phyloP scores from a whole-genome alignment of 23 red algal genomes.

The Agarophyton chilense region DNA sequence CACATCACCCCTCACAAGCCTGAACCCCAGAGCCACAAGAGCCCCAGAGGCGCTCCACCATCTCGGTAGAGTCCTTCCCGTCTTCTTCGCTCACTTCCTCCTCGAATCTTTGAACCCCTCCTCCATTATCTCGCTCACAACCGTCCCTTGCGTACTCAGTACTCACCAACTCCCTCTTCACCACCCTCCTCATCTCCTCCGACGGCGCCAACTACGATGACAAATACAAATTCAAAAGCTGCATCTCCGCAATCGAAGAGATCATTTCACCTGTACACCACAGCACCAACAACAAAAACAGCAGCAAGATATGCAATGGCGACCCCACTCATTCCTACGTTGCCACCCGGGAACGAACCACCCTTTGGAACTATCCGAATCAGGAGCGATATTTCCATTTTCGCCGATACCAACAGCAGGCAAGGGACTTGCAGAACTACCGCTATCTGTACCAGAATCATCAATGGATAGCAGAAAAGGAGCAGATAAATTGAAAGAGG shows the following conservation, averaged over 20 bases:
- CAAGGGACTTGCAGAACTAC: not conserved
- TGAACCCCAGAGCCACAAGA: no score
- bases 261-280: conserved; percentile 65
- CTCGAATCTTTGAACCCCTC: not conserved
- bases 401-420: not conserved
- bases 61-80: no score
- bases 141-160: not conserved
- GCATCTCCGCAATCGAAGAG: conserved; percentile 1
- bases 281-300: conserved; percentile 25
- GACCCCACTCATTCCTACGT: conserved; percentile 48
- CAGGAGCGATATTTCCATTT: not conserved
- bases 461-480: no score
- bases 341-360: conserved; percentile 34
- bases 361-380: not conserved
- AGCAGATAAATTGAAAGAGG: not conserved
- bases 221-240: not conserved
- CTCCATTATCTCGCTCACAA: not conserved
- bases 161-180: not conserved
- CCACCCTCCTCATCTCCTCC: not conserved
- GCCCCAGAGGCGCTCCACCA: no score
- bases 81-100: not conserved
- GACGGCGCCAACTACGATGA: not conserved
- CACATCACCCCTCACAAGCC: no score
- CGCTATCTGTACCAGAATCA: not conserved
- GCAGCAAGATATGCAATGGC: conserved; percentile 30